Evolutionary conservation across 1,284 basidiomycete genomes (phyloP), one percentile per base, ranked within the genome.

Genomic region (Ustilago vetiveriae): DNA sequence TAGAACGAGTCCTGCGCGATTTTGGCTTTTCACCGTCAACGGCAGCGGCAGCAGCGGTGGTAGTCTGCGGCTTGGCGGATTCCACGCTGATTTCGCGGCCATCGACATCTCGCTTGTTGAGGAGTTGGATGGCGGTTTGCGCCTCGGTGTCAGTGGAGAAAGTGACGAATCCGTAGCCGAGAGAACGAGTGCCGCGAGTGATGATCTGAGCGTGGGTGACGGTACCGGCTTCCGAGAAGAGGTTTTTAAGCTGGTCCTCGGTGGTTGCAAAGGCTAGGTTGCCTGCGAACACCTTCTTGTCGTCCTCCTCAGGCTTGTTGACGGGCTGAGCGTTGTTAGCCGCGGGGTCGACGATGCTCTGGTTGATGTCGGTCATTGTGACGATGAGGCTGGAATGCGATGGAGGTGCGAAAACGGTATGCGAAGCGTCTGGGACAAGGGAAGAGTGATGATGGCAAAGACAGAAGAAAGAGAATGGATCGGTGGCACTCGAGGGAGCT

Each of bases 111-210:
- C 68, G 65, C 63, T 79, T 76, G 77, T 79, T 70, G 53, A 79
- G 65, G 11, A 59, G 49, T 40, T 66, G 43, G 37, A 77, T 66
- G 35, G 77, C 77, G 35, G 69, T 75, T 43, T 74, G 49, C 24
- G 77, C 77, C 47, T 75, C 75, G 19, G 67, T 53, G 36, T 74
- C 72, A 49, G 75, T 59, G 53, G 70, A 47, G 48, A 72, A 79
- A 48, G 77, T 78, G 52, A 79, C 75, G 44, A 79, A 79, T 23
- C 76, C 75, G 38, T 79, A 79, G 23, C 77, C 77, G 45, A 78
- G 72, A 11, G 75, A 77, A 43, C 77, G 77, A 40, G 75, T 76
- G 54, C 77, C 77, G 53, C 77, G 73, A 26, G 66, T 78, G 69
- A 79, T 78, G 66, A 79, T 70, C 56, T 75, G 74, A 21, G 65